Base-by-base conservation (phyloP, 2,329 filamentous ascomycete species). In the Aspergillus ochraceus region DNA sequence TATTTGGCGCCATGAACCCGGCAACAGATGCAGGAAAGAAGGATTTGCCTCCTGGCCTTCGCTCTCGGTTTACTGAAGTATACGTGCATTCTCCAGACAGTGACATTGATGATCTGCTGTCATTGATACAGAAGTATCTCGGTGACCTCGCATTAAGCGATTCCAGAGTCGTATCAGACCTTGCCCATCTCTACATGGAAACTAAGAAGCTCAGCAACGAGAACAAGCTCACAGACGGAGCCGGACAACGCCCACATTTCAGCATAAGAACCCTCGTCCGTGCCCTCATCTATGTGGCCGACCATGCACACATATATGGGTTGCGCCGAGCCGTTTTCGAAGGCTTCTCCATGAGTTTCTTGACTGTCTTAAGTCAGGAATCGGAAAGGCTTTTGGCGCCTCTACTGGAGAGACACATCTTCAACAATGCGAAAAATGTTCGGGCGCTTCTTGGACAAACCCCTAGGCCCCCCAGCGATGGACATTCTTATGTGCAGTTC, bases 1-100 rank as follows among this genome's bases (percentile, higher is more conserved):
- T 99, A 14, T 99, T 99, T 71, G 96, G 91, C 54, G 95, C 96
- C 29, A 99, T 99, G 95, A 99, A 99, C 71, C 95, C 95, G 30
- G 95, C 95, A 5, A 99, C 95, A 3, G 95, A 99, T 79, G 88
- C 97, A 58, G 95, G 96, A 61, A 99, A 99, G 78, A 89, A 94
- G 58, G 95, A 99, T 74, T 80, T 99, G 17, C 92, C 94, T 0
- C 87, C 91, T 57, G 93, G 94, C 1, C 86, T 98, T 49, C 85
- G 94, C 57, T 96, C 93, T 9, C 86, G 93, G 52, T 99, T 99
- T 71, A 98, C 95, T 0, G 95, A 99, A 75, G 83, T 99, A 22
- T 99, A 96, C 72, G 92, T 99, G 24, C 87, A 91, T 57, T 95
- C 92, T 66, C 94, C 95, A 0, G 95, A 99, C 72, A 87, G 83